Evolutionary conservation across 306 rosid species (phyloP).

Genomic region (Rosa chinensis): DNA sequence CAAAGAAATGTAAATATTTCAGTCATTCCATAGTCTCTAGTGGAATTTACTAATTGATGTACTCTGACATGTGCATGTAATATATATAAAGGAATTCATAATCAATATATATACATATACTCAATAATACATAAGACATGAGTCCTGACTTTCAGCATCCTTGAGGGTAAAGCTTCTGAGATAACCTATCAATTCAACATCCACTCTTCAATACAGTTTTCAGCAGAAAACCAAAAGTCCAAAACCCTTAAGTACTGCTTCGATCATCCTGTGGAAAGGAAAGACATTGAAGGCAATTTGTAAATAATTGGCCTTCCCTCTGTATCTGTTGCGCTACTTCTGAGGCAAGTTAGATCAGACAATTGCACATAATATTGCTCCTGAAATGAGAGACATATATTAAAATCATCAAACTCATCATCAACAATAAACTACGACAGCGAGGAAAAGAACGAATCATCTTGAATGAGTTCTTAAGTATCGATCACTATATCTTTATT

Average conservation of each 20-base stretch:
- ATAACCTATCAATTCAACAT: constrained; percentile 19
- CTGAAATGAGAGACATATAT: constrained; percentile 34
- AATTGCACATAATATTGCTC: constrained; percentile 50
- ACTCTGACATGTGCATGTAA: neutral
- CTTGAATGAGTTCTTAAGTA: neutral
- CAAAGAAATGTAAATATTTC: neutral
- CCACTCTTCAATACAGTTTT: constrained; percentile 11
- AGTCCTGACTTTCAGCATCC: neutral
- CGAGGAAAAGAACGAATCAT: neutral
- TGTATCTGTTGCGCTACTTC: neutral
- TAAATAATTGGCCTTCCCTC: neutral
- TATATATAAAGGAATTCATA: no score
- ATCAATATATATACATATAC: no score
- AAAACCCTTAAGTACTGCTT: neutral
- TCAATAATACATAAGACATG: neutral
- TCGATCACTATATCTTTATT: neutral
- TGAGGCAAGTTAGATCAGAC: constrained; percentile 34
- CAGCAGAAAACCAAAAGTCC: constrained; percentile 12
- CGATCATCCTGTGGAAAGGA: neutral
- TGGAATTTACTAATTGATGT: neutral
- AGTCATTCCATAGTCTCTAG: neutral
- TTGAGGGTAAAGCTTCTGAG: neutral
- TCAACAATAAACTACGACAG: neutral
- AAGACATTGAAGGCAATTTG: constrained; percentile 3
- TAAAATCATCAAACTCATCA: neutral